Conservation (phyloP, 768 basidiomycete genomes). For the Rhodosporidiobolus sp. region DNA sequence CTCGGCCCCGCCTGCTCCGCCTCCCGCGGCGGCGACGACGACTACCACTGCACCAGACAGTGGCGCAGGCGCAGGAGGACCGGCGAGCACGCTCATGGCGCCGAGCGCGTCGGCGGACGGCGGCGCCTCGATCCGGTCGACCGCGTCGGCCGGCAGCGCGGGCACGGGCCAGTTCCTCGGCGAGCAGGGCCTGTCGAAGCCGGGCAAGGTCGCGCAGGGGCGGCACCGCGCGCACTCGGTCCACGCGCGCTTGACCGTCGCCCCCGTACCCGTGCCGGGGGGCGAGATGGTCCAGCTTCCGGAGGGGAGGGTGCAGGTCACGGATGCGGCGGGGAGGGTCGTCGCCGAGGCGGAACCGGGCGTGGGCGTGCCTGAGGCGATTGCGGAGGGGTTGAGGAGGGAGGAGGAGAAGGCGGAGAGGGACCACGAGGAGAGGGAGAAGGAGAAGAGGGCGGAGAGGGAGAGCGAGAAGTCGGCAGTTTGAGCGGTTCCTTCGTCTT, state of each 20-base stretch:
- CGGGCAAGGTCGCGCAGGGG: conserved; percentile 3
- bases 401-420: not conserved
- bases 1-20: too few species aligned
- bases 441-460: too few species aligned
- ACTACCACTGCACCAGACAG: too few species aligned
- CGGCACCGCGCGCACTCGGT: not conserved
- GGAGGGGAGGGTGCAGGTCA: not conserved
- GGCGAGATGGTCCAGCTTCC: not conserved
- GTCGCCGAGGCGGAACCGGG: not conserved
- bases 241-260: not conserved
- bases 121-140: too few species aligned
- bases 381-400: not conserved
- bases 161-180: not conserved
- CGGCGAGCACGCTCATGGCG: too few species aligned
- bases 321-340: not conserved
- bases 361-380: not conserved
- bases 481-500: too few species aligned
- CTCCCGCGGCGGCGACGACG: too few species aligned
- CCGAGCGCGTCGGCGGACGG: too few species aligned
- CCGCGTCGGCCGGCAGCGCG: too few species aligned
- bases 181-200: conserved; percentile 2
- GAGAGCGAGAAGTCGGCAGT: too few species aligned
- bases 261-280: not conserved
- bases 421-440: too few species aligned
- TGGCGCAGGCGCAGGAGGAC: too few species aligned